Evolutionary conservation across 2,329 filamentous ascomycete species (phyloP), one percentile per base, ranked within the genome.

Genomic region (Orbilia javanica): DNA sequence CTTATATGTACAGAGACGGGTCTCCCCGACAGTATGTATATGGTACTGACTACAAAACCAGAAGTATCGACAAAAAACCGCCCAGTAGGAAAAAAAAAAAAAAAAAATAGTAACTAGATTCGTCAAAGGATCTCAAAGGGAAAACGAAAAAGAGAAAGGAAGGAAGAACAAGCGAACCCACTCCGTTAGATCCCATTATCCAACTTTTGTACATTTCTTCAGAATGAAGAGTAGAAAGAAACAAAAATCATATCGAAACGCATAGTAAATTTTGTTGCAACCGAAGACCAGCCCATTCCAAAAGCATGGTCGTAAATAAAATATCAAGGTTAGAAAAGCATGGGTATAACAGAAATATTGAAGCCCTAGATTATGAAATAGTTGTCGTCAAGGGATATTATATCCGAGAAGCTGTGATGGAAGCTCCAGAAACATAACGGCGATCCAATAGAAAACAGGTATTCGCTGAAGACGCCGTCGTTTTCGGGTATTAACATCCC

Each of bases 141-240:
- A 20, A 60, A 36, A 73, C 34, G 36, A 52, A 44, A 60, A 69
- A 20, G 60, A 69, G 50, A 57, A 18, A 53, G 44, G 53, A 27
- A 52, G 63, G 20, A 67, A 70, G 53, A 11, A 8, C 31, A 48
- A 20, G 15, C 13, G 15, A 64, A 64, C 60, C 60, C 60, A 64
- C 36, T 46, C 52, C 67, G 70, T 63, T 62, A 62, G 53, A 74
- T 63, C 62, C 39, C 70, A 55, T 52, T 52, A 62, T 63, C 53
- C 39, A 62, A 68, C 50, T 63, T 74, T 74, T 68, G 62, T 67
- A 74, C 63, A 74, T 42, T 36, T 63, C 22, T 63, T 57, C 27
- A 48, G n/a, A 67, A 44, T 29, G 22, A 65, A 65, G 31, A 48
- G 3, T n/a, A 50, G n/a, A n/a, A n/a, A n/a, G n/a, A n/a, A n/a